phyloP scores from a whole-genome alignment of 148 eudicot genomes.

The Vaccinium macrocarpon region DNA sequence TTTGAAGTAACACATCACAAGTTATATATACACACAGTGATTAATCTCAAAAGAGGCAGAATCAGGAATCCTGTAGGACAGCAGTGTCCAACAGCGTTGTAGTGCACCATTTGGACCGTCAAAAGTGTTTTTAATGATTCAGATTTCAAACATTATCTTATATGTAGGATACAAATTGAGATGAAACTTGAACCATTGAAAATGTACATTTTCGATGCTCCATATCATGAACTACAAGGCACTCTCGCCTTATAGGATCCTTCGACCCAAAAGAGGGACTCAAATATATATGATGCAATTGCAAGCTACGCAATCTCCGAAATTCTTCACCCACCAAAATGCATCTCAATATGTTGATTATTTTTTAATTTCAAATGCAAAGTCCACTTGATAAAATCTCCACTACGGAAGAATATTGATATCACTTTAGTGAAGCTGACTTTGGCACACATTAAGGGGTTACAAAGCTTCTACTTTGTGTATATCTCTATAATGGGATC shows the following conservation, averaged over 20 bases:
- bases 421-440: background rate
- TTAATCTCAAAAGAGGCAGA: background rate
- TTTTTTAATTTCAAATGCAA: background rate
- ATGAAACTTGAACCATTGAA: too few species aligned
- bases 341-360: background rate
- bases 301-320: background rate
- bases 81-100: too few species aligned
- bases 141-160: too few species aligned
- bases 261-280: too few species aligned
- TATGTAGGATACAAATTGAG: too few species aligned
- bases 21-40: background rate
- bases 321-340: conserved; percentile 5
- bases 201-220: too few species aligned
- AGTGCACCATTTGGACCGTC: too few species aligned
- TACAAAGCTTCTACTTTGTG: background rate
- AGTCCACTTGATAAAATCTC: background rate
- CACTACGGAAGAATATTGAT: background rate
- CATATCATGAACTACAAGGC: too few species aligned
- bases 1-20: background rate
- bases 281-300: too few species aligned
- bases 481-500: background rate
- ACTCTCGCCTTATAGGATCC: too few species aligned
- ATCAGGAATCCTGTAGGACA: too few species aligned
- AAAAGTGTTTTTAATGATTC: too few species aligned
- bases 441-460: background rate